Evolutionary conservation across 768 basidiomycete species (phyloP).

Genomic region (Suillus subluteus): DNA sequence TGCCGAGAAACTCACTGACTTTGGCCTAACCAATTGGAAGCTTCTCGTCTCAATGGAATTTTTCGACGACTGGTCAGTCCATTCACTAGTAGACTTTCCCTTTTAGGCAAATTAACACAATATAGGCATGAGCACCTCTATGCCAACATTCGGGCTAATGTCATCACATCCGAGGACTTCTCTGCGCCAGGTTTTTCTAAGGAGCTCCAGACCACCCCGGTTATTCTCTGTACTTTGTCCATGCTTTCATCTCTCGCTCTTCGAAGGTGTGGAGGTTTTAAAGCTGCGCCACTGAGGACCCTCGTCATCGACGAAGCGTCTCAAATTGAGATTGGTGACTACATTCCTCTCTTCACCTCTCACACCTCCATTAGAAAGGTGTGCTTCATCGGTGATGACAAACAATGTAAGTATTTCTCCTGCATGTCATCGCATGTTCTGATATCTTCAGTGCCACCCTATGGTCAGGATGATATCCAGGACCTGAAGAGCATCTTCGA

Average conservation of each 20-base stretch:
- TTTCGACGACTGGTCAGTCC: constrained; percentile 60
- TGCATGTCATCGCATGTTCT: constrained; percentile 33
- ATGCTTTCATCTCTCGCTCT: constrained; percentile 60
- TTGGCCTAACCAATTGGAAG: constrained; percentile 58
- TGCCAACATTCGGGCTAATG: constrained; percentile 44
- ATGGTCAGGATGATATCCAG: constrained; percentile 70
- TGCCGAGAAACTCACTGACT: constrained; percentile 69
- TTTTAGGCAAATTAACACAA: constrained; percentile 12
- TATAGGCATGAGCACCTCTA: constrained; percentile 85
- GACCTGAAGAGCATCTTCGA: constrained; percentile 81
- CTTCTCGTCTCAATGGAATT: constrained; percentile 75
- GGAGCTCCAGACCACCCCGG: constrained; percentile 44
- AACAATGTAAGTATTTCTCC: constrained; percentile 51
- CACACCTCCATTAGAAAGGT: constrained; percentile 48
- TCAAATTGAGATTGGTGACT: constrained; percentile 62
- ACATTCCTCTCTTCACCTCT: constrained; percentile 44
- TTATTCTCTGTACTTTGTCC: constrained; percentile 75
- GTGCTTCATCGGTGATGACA: constrained; percentile 68
- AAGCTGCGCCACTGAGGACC: constrained; percentile 42
- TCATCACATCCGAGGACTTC: constrained; percentile 54
- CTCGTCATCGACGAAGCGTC: constrained; percentile 69
- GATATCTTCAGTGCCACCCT: constrained; percentile 71
- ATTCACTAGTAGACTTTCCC: constrained; percentile 6
- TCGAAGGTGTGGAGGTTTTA: constrained; percentile 24
- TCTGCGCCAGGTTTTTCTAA: constrained; percentile 24